Percentiles rank a stretch among this genome's conserved stretches.
Conservation (phyloP, 331 rosid species). For the Arachis monticola region DNA sequence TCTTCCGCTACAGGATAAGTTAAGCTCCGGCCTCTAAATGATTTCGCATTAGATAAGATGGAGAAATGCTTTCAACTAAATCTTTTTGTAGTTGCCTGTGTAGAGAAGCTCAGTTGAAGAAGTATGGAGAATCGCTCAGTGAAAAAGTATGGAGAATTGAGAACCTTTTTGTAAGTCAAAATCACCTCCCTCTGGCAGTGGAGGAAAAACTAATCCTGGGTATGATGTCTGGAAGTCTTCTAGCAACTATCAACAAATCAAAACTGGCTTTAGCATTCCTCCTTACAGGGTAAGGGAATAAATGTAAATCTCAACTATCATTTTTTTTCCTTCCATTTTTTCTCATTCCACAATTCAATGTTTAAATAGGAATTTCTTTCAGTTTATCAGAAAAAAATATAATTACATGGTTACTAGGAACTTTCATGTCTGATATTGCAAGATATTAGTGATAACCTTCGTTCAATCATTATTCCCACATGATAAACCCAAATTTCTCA, state of each 20-base stretch:
- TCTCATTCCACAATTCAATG: background rate
- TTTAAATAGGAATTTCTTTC: background rate
- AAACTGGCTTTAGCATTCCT: background rate
- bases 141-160: background rate
- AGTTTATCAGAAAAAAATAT: too few relatives aligned
- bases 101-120: slow-evolving; percentile 62
- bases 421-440: background rate
- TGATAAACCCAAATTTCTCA: slow-evolving; percentile 6
- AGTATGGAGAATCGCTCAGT: slow-evolving; percentile 58
- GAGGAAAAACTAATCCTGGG: slow-evolving; percentile 70
- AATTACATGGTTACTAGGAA: background rate
- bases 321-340: too few relatives aligned
- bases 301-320: background rate
- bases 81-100: slow-evolving; percentile 6
- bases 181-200: slow-evolving; percentile 74
- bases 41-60: slow-evolving; percentile 20
- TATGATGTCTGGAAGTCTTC: slow-evolving; percentile 68
- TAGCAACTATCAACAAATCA: slow-evolving; percentile 60
- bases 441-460: slow-evolving; percentile 2
- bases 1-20: slow-evolving; percentile 13
- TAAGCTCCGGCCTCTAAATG: slow-evolving; percentile 18
- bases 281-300: background rate
- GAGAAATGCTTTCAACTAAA: slow-evolving; percentile 12
- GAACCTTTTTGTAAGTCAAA: slow-evolving; percentile 72
- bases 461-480: background rate